Evolutionary conservation across 108 stramenopile genomes (phyloP).

Genomic region (Discostella stelligeroides): DNA sequence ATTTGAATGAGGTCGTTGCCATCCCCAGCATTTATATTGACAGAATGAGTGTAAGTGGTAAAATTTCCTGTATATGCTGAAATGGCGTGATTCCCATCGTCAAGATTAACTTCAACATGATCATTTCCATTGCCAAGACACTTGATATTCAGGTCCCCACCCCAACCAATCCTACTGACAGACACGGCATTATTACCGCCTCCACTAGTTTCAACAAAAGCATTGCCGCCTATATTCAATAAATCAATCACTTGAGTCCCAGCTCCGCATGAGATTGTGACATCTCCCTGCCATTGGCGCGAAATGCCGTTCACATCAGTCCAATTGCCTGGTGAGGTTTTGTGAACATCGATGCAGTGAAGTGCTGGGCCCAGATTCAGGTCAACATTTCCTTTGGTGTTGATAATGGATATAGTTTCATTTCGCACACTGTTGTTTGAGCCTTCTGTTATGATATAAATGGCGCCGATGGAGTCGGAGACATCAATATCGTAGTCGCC

Average conservation of each 20-base stretch:
- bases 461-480: not conserved
- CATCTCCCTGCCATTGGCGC: too few relatives aligned
- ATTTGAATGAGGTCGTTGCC: constrained; percentile 14
- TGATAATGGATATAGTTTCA: not conserved
- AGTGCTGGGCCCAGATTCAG: too few relatives aligned
- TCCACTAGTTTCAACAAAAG: too few relatives aligned
- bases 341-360: too few relatives aligned
- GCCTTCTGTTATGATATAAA: not conserved
- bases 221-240: too few relatives aligned
- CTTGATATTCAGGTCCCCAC: not conserved
- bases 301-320: too few relatives aligned
- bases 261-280: too few relatives aligned
- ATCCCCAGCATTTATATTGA: not conserved
- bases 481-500: constrained; percentile 5
- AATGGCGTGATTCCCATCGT: not conserved
- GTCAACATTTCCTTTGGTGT: constrained; percentile 5
- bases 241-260: too few relatives aligned
- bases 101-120: not conserved
- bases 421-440: too few relatives aligned
- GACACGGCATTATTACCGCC: too few relatives aligned
- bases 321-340: too few relatives aligned
- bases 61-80: not conserved
- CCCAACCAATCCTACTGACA: too few relatives aligned
- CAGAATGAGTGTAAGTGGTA: not conserved
- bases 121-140: constrained; percentile 8